Conservation (phyloP, 1,139 yeast genomes). For the Lodderomyces beijingensis region DNA sequence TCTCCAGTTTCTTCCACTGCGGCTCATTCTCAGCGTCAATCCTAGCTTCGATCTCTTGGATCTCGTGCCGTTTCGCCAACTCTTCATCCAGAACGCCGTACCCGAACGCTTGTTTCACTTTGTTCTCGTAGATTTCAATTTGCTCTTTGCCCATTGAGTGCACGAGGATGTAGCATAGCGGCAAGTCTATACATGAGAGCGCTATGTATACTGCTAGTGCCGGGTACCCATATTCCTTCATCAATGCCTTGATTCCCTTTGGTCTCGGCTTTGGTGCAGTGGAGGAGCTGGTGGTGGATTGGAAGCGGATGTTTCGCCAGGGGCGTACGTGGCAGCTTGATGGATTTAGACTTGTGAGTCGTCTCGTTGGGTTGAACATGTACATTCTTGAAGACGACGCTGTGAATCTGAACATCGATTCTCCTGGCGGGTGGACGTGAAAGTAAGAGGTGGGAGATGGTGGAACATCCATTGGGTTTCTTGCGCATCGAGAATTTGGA, state of each 20-base stretch:
- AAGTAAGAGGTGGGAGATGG: too few relatives aligned
- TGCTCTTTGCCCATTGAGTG: conserved; percentile 83
- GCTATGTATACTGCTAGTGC: conserved; percentile 83
- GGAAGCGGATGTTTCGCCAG: too few relatives aligned
- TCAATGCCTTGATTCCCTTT: conserved; percentile 60
- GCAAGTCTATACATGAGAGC: conserved; percentile 70
- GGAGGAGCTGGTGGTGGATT: conserved; percentile 8
- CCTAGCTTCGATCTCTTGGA: conserved; percentile 24
- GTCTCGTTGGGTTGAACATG: conserved; percentile 2
- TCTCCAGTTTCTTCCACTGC: not conserved
- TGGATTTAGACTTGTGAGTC: conserved; percentile 1
- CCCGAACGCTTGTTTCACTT: conserved; percentile 57
- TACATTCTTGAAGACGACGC: too few relatives aligned
- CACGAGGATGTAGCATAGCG: conserved; percentile 75
- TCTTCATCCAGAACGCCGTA: conserved; percentile 45
- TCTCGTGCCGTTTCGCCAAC: conserved; percentile 29
- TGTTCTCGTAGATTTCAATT: conserved; percentile 62
- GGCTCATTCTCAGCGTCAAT: conserved; percentile 13
- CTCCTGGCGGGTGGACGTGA: too few relatives aligned
- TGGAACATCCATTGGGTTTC: too few relatives aligned
- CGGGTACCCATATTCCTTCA: conserved; percentile 86
- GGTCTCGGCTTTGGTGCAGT: conserved; percentile 11
- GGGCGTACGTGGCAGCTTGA: too few relatives aligned
- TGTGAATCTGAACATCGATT: too few relatives aligned
- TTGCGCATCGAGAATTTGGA: too few relatives aligned